phyloP scores from a whole-genome alignment of 768 basidiomycete species.

The Dioszegia hungarica region DNA sequence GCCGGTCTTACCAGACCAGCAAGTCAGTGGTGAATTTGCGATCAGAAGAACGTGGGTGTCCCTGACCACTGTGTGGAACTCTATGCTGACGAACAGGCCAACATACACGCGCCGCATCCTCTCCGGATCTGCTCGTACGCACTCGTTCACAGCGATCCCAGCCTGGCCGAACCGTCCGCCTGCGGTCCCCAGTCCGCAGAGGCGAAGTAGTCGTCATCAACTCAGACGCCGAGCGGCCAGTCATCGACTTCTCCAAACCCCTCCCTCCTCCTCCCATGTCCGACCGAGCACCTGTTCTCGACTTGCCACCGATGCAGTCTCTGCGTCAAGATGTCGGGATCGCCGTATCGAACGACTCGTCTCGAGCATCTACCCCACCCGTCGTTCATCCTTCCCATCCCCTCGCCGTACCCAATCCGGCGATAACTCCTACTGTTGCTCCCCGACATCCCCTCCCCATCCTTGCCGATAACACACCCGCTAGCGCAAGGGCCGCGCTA shows the following conservation, averaged over 20 bases:
- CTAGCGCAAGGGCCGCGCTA: constrained; percentile 27
- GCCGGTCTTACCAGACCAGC: no score
- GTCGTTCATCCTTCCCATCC: neutral
- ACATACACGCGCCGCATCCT: neutral
- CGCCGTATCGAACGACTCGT: constrained; percentile 23
- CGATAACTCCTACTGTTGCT: no score
- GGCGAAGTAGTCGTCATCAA: constrained; percentile 17
- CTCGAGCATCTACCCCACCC: neutral
- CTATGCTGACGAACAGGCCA: neutral
- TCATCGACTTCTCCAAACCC: constrained; percentile 17
- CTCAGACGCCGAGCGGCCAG: neutral
- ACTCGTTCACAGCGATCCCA: neutral
- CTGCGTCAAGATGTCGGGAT: constrained; percentile 24
- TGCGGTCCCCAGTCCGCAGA: constrained; percentile 10
- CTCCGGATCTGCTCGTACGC: neutral
- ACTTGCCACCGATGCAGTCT: neutral
- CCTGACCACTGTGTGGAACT: no score
- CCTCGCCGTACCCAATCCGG: no score
- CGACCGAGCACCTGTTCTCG: neutral
- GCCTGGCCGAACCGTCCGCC: constrained; percentile 4
- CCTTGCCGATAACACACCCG: constrained; percentile 11
- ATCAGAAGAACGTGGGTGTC: no score
- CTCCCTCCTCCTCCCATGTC: constrained; percentile 12
- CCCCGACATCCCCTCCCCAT: no score
- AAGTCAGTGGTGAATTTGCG: no score